These are phyloP conservation scores for Sporothrix brunneoviolacea DNA, from an alignment of 2,329 filamentous ascomycete genomes.

Conservation along the genomic window DNA sequence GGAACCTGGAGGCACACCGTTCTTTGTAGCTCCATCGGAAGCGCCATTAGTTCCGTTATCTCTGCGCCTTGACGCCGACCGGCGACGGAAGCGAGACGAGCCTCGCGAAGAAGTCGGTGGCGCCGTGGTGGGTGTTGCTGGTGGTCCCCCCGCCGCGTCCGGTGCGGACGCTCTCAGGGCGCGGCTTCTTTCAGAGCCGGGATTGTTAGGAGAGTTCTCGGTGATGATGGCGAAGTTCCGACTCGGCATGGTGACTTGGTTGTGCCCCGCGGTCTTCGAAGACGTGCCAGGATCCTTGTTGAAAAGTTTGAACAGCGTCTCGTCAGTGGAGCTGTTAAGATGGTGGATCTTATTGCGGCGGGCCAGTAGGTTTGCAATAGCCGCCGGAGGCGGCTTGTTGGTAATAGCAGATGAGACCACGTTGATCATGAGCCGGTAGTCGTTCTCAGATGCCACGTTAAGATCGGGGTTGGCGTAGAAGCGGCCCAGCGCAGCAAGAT, in stretches of 20 bases:
- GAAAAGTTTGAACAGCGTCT: slow-evolving; percentile 91
- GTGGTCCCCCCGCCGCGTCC: too few species aligned
- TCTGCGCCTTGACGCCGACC: slow-evolving; percentile 10
- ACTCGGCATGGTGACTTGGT: slow-evolving; percentile 84
- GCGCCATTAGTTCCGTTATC: slow-evolving; percentile 13
- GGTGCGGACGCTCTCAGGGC: too few species aligned
- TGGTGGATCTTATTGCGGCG: slow-evolving; percentile 79
- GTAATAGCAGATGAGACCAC: slow-evolving; percentile 92
- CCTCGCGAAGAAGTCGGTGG: slow-evolving; percentile 2
- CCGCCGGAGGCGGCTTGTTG: slow-evolving; percentile 85
- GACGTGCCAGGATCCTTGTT: slow-evolving; percentile 74
- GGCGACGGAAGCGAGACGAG: slow-evolving; percentile 18
- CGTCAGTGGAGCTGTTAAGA: slow-evolving; percentile 67
- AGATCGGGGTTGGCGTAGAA: slow-evolving; percentile 89
- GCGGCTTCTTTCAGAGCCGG: slow-evolving; percentile 3
- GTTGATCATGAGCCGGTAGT: slow-evolving; percentile 93
- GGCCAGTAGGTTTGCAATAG: slow-evolving; percentile 83
- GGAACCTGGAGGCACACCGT: slow-evolving; percentile 17
- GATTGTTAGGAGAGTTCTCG: slow-evolving; percentile 66
- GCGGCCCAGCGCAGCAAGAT: slow-evolving; percentile 82
- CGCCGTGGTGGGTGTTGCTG: slow-evolving; percentile 50
- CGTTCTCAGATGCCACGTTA: slow-evolving; percentile 67
- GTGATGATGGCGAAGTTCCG: slow-evolving; percentile 90
- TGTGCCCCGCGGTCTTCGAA: slow-evolving; percentile 67
- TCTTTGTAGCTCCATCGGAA: slow-evolving; percentile 2